Evolutionary conservation across 2,329 filamentous ascomycete species (phyloP).

Genomic region (Aspergillus pseudoviridinutans): DNA sequence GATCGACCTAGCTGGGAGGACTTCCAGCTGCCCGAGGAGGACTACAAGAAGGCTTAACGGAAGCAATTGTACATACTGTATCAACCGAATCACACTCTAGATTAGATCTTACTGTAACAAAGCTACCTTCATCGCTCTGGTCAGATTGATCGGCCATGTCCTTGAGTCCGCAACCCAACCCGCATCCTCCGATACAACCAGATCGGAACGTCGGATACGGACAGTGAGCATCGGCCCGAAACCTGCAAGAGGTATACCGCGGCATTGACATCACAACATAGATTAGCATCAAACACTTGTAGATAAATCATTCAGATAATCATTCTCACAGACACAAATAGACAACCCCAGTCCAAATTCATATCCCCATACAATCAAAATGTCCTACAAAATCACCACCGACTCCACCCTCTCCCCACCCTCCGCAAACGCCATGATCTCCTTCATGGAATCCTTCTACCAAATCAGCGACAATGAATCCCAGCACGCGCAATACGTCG

Average conservation of each 20-base stretch:
- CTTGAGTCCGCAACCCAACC: no score
- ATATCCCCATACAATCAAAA: constrained; percentile 8
- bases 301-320: background rate
- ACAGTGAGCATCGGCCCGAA: constrained; percentile 13
- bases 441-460: constrained; percentile 37
- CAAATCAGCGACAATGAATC: constrained; percentile 32
- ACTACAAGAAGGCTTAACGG: constrained; percentile 23
- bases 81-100: background rate
- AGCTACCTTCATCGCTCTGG: background rate
- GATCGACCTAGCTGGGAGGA: constrained; percentile 48
- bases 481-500: constrained; percentile 32
- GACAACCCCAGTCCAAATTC: background rate
- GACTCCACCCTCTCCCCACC: constrained; percentile 22
- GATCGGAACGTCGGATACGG: constrained; percentile 10
- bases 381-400: constrained; percentile 32
- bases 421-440: constrained; percentile 21
- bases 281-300: constrained; percentile 1
- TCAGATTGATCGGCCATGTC: background rate
- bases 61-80: background rate
- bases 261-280: background rate
- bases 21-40: constrained; percentile 23
- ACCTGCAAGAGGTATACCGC: background rate
- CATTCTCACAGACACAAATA: background rate
- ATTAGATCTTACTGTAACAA: background rate
- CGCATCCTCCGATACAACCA: background rate